Percentiles rank a stretch among this genome's conserved stretches.
phyloP scores from a whole-genome alignment of 768 basidiomycete species.

The Tricholoma flavovirens region DNA sequence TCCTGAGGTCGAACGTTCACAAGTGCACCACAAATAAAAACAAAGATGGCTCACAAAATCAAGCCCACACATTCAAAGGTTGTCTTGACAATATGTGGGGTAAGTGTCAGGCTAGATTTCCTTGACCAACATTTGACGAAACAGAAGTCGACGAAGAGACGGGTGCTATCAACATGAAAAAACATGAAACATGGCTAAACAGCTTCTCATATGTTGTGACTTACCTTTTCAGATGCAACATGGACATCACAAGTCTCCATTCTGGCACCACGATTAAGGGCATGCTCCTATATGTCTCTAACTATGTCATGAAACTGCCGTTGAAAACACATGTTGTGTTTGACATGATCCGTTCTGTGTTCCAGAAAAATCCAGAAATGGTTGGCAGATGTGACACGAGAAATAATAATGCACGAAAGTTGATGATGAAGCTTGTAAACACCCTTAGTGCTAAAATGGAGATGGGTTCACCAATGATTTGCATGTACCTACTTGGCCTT shows the following conservation, averaged over 20 bases:
- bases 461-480: background rate
- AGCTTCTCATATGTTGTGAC: too few species aligned
- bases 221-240: too few species aligned
- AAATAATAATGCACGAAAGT: background rate
- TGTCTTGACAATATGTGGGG: background rate
- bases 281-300: conserved; percentile 1
- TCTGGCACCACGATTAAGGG: too few species aligned
- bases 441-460: background rate
- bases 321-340: conserved; percentile 30
- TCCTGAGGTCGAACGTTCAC: background rate
- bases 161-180: conserved; percentile 21
- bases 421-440: background rate
- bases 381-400: too few species aligned
- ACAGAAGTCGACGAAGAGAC: conserved; percentile 16
- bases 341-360: conserved; percentile 18
- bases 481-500: background rate
- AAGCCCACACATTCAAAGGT: background rate
- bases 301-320: conserved; percentile 30
- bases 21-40: background rate
- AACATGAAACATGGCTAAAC: conserved; percentile 27
- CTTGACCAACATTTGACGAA: conserved; percentile 8
- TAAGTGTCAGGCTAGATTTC: conserved; percentile 23
- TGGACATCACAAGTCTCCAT: too few species aligned
- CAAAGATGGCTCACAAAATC: background rate
- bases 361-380: conserved; percentile 17